Percentiles rank a stretch among this genome's conserved stretches.
Evolutionary conservation across 371 early-diverging fungal genomes (phyloP).

Genomic region (Mucor sp.): DNA sequence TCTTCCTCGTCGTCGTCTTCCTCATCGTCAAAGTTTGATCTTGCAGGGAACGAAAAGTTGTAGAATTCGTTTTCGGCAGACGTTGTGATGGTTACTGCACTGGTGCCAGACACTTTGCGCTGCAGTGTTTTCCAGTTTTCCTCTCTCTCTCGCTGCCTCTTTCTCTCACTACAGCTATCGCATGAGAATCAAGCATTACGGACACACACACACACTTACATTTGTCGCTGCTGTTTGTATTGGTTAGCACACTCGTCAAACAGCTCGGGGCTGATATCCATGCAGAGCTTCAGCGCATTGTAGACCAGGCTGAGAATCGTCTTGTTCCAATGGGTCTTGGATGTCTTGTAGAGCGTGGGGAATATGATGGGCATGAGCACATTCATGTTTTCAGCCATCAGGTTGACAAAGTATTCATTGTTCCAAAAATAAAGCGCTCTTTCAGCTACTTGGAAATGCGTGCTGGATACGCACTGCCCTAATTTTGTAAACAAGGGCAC

Average conservation of each 20-base stretch:
- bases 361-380: conserved; percentile 93
- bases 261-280: conserved; percentile 91
- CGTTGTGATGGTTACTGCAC: conserved; percentile 23
- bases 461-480: conserved; percentile 91
- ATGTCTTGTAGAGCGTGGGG: conserved; percentile 86
- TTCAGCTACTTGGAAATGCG: conserved; percentile 97
- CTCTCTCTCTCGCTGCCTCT: conserved; percentile 84
- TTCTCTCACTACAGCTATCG: conserved; percentile 67
- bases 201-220: conserved; percentile 52
- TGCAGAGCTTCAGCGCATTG: conserved; percentile 93
- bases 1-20: conserved; percentile 1
- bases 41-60: conserved; percentile 33
- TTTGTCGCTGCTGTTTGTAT: conserved; percentile 80
- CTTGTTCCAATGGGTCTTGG: conserved; percentile 97
- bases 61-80: conserved; percentile 14
- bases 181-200: not conserved
- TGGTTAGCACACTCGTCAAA: conserved; percentile 92
- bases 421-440: conserved; percentile 96
- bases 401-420: conserved; percentile 93
- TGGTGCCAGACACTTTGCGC: conserved; percentile 52
- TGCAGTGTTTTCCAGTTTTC: conserved; percentile 85
- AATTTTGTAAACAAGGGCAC: conserved; percentile 91
- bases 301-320: conserved; percentile 93
- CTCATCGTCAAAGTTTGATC: conserved; percentile 23
- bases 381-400: conserved; percentile 88